phyloP scores from a whole-genome alignment of 495 filamentous ascomycete genomes.

The Talaromyces borbonicus region DNA sequence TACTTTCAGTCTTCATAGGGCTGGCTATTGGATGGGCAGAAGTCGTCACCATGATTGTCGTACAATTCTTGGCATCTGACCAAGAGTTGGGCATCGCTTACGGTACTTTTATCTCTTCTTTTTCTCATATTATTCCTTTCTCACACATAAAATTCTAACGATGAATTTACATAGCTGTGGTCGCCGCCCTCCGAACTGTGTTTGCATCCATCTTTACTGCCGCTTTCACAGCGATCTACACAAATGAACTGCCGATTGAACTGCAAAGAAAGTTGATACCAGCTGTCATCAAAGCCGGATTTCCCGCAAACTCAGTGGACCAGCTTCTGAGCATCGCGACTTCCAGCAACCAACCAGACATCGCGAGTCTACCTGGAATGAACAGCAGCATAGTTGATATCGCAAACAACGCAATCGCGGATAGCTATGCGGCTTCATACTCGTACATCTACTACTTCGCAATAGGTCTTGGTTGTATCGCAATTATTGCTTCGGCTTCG shows the following conservation, averaged over 20 bases:
- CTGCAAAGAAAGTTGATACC: not conserved
- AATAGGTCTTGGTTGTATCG: not conserved
- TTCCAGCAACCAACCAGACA: not conserved
- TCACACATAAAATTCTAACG: too few relatives aligned
- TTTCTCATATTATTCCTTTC: not conserved
- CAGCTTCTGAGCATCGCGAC: not conserved
- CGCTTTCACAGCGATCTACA: not conserved
- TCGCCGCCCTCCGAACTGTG: not conserved
- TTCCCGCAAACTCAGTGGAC: not conserved
- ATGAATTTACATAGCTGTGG: not conserved
- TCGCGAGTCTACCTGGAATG: not conserved
- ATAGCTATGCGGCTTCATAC: not conserved
- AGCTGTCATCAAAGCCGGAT: not conserved
- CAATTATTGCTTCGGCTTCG: not conserved
- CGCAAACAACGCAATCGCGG: not conserved
- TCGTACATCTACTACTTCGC: not conserved
- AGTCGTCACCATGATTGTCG: not conserved
- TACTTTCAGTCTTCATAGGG: not conserved
- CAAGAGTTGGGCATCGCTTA: not conserved
- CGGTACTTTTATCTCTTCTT: not conserved
- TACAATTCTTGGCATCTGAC: not conserved
- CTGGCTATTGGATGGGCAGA: not conserved
- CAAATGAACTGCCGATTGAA: not conserved
- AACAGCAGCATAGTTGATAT: not conserved
- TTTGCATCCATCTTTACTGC: not conserved